Conservation (phyloP, 257 asterid species). For the Echites panduratus region DNA sequence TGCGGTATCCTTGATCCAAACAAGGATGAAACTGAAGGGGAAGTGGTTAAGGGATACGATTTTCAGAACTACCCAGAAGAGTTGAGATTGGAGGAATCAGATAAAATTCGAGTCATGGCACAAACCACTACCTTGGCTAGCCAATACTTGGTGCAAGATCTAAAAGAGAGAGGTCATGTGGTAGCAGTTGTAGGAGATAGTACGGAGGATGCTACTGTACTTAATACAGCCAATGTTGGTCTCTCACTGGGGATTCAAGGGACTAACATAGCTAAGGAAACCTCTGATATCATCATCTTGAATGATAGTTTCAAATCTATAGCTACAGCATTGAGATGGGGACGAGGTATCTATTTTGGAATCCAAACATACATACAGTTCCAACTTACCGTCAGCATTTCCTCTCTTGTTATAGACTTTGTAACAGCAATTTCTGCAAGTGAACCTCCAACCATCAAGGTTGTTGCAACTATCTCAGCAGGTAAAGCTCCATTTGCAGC, state of each 20-base stretch:
- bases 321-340: constrained; percentile 60
- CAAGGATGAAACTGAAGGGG: constrained; percentile 16
- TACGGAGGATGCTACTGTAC: constrained; percentile 48
- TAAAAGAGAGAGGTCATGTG: constrained; percentile 54
- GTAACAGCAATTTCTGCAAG: constrained; percentile 22
- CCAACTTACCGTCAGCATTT: constrained; percentile 65
- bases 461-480: constrained; percentile 65
- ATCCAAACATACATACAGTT: constrained; percentile 70
- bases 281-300: constrained; percentile 60
- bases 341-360: constrained; percentile 56
- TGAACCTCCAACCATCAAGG: constrained; percentile 37
- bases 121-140: constrained; percentile 60
- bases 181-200: constrained; percentile 74
- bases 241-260: constrained; percentile 63
- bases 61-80: constrained; percentile 36
- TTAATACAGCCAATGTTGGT: constrained; percentile 62
- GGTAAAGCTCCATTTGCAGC: constrained; percentile 64
- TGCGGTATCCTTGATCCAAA: constrained; percentile 49
- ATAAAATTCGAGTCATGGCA: constrained; percentile 51
- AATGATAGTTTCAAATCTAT: constrained; percentile 58
- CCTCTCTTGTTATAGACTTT: constrained; percentile 44
- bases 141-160: constrained; percentile 43
- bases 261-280: constrained; percentile 56
- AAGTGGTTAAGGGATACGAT: constrained; percentile 47
- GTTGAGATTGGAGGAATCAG: constrained; percentile 33